phyloP scores from a whole-genome alignment of 768 basidiomycete species.

The Calocybe gangraenosa region DNA sequence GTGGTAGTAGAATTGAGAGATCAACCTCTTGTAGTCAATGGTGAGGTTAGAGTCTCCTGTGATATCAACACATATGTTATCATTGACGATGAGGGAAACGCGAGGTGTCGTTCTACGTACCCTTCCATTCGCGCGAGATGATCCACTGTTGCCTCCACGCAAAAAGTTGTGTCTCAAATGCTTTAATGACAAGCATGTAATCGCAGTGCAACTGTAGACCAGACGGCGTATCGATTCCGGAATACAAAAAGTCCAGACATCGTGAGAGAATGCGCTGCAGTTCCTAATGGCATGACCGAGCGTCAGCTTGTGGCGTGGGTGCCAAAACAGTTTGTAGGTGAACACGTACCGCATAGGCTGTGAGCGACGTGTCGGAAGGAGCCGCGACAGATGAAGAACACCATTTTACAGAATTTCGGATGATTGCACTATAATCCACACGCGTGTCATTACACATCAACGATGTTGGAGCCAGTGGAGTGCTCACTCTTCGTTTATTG shows the following conservation, averaged over 20 bases:
- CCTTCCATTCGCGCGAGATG: constrained; percentile 24
- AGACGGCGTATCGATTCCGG: constrained; percentile 70
- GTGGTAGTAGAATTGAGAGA: constrained; percentile 74
- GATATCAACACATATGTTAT: neutral
- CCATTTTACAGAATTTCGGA: constrained; percentile 80
- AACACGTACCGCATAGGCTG: constrained; percentile 69
- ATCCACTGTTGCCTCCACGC: constrained; percentile 58
- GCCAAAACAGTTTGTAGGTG: neutral
- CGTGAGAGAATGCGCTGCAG: constrained; percentile 87
- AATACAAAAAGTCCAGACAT: constrained; percentile 87
- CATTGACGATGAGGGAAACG: neutral
- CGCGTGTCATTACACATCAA: constrained; percentile 5
- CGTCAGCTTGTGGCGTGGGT: neutral
- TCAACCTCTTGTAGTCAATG: constrained; percentile 43
- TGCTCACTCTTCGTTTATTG: constrained; percentile 89
- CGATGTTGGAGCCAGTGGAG: neutral
- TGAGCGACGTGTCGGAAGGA: constrained; percentile 63
- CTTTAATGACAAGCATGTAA: constrained; percentile 79
- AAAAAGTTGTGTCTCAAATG: constrained; percentile 75
- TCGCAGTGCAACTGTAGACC: constrained; percentile 84
- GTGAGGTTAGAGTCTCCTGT: constrained; percentile 23
- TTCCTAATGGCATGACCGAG: constrained; percentile 41
- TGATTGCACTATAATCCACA: constrained; percentile 62
- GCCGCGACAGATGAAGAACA: constrained; percentile 59
- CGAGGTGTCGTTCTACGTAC: constrained; percentile 14